These are phyloP conservation scores for Ophiostoma quercus DNA, from an alignment of 2,329 filamentous ascomycete species.

Conservation along the genomic window DNA sequence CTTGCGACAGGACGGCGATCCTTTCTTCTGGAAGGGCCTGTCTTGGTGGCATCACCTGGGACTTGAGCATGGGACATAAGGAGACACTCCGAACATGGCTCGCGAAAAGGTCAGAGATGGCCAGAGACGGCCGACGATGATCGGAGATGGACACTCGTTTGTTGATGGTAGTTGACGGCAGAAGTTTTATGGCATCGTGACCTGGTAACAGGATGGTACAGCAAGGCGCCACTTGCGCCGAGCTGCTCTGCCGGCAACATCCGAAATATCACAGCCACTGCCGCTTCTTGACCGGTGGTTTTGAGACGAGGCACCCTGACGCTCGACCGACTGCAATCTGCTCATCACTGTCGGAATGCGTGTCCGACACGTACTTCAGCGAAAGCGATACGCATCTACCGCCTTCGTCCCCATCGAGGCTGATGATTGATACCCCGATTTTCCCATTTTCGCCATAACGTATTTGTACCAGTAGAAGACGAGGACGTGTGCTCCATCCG, in stretches of 20 bases:
- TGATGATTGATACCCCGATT: neutral
- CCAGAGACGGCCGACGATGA: neutral
- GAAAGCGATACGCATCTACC: too few species aligned
- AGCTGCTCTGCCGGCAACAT: neutral
- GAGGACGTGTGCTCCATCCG: neutral
- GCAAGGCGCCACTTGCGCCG: neutral
- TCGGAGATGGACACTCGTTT: neutral
- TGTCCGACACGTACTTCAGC: neutral
- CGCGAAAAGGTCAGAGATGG: neutral
- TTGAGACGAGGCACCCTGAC: too few species aligned
- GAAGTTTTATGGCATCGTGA: neutral
- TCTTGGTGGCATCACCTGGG: neutral
- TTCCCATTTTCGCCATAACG: neutral
- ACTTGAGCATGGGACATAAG: neutral
- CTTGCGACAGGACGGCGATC: neutral
- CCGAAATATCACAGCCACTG: neutral
- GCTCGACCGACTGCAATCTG: too few species aligned
- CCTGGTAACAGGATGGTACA: neutral
- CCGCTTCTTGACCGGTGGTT: neutral
- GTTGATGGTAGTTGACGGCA: neutral
- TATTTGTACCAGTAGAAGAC: neutral
- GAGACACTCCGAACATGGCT: neutral
- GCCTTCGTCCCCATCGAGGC: neutral
- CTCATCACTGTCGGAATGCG: neutral
- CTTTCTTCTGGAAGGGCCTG: constrained; percentile 5